These are phyloP conservation scores for Euclidium syriacum DNA, from an alignment of 345 rosid genomes.

Conservation along the genomic window DNA sequence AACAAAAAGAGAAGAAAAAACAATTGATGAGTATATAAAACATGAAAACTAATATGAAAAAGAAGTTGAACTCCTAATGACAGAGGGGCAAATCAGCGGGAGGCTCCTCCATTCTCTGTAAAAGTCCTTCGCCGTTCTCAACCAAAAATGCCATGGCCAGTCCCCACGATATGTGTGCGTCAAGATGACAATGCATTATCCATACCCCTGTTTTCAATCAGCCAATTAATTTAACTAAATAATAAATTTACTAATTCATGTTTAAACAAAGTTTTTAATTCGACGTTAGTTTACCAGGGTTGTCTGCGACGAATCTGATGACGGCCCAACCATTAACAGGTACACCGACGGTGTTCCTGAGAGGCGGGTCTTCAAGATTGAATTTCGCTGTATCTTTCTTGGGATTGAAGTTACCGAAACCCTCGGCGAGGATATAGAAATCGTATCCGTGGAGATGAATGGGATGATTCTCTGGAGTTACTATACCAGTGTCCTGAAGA, in stretches of 20 bases:
- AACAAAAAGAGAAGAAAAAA: too few species aligned
- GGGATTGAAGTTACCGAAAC: constrained; percentile 90
- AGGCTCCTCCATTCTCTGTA: constrained; percentile 54
- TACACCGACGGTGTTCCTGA: constrained; percentile 73
- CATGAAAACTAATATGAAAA: constrained; percentile 1
- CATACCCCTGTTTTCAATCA: constrained; percentile 57
- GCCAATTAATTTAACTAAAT: not conserved
- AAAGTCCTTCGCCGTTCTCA: constrained; percentile 58
- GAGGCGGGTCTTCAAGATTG: constrained; percentile 85
- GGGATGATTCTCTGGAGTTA: constrained; percentile 87
- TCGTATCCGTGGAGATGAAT: constrained; percentile 94
- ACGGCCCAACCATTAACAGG: constrained; percentile 87
- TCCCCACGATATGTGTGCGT: constrained; percentile 87
- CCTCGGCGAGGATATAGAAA: constrained; percentile 78
- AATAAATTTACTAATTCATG: not conserved
- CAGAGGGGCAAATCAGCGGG: constrained; percentile 73
- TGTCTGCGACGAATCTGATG: constrained; percentile 89
- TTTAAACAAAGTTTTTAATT: too few species aligned
- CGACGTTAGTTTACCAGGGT: constrained; percentile 62
- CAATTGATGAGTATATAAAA: constrained; percentile 10
- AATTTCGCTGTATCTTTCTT: constrained; percentile 56
- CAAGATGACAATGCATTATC: constrained; percentile 98
- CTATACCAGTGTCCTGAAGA: constrained; percentile 76
- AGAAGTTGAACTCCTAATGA: constrained; percentile 21
- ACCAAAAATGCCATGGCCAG: constrained; percentile 87